Conservation (phyloP, 345 rosid species). For the Moricandia arvensis region DNA sequence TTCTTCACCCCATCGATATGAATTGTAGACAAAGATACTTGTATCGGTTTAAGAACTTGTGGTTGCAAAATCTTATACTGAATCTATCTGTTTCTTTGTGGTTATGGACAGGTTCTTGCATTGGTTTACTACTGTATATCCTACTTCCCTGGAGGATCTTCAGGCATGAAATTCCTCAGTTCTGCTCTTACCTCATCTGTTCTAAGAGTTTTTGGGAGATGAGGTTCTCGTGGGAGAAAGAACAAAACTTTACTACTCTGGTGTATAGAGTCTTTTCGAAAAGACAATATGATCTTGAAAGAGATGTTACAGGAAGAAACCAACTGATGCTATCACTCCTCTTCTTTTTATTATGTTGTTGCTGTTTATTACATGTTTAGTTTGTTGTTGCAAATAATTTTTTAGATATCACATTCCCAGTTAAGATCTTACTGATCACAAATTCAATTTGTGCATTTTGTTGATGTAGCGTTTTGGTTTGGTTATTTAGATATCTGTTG, state of each 20-base stretch:
- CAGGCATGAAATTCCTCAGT: constrained; percentile 39
- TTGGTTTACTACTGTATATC: constrained; percentile 40
- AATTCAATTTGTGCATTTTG: too few species aligned
- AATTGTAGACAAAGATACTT: background rate
- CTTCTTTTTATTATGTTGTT: background rate
- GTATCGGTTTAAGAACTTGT: background rate
- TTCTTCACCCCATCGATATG: background rate
- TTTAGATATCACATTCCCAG: background rate
- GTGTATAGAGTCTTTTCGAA: constrained; percentile 12
- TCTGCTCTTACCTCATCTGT: constrained; percentile 34
- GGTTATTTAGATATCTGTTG: too few species aligned
- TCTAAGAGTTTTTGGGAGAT: constrained; percentile 36
- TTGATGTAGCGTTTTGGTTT: too few species aligned
- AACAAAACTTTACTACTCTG: constrained; percentile 1
- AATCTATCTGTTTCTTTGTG: constrained; percentile 16
- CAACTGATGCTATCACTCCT: background rate
- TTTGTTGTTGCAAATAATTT: background rate
- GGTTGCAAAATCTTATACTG: too few species aligned
- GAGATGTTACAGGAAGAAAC: background rate
- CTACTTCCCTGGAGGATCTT: constrained; percentile 44
- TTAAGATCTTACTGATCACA: too few species aligned
- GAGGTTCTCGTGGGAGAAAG: background rate
- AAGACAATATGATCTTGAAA: background rate
- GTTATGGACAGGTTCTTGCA: constrained; percentile 42
- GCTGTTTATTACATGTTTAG: background rate